Evolutionary conservation across 2,329 filamentous ascomycete genomes (phyloP).

Genomic region (Apiospora arundinis): DNA sequence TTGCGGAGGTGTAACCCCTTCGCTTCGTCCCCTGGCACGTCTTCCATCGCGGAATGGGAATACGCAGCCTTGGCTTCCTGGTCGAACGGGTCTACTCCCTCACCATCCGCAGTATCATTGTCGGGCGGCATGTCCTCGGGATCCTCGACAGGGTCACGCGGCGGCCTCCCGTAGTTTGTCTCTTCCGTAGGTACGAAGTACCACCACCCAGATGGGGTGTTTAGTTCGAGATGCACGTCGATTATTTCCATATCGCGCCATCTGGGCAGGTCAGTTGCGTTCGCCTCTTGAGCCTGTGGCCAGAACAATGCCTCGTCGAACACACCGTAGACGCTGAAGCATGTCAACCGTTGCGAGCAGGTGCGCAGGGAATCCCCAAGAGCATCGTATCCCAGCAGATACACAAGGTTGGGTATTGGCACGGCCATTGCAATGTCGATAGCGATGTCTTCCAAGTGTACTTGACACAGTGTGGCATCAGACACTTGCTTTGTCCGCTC

Average conservation of each 20-base stretch:
- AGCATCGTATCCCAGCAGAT: slow-evolving; percentile 18
- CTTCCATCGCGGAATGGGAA: too few relatives aligned
- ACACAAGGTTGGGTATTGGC: slow-evolving; percentile 18
- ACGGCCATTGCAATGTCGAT: slow-evolving; percentile 2
- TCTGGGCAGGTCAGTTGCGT: not conserved
- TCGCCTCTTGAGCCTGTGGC: not conserved
- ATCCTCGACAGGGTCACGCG: slow-evolving; percentile 20
- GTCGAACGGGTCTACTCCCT: not conserved
- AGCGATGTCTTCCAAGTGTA: not conserved
- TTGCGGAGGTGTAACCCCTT: slow-evolving; percentile 5
- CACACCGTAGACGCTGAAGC: slow-evolving; percentile 20
- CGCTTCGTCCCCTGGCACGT: too few relatives aligned
- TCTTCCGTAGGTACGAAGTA: slow-evolving; percentile 20
- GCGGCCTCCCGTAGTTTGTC: not conserved
- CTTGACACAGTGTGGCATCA: not conserved
- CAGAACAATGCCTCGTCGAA: slow-evolving; percentile 22
- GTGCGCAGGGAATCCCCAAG: slow-evolving; percentile 20
- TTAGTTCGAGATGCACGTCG: slow-evolving; percentile 11
- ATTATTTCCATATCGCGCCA: slow-evolving; percentile 12
- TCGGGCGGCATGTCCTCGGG: slow-evolving; percentile 21
- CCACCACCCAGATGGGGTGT: slow-evolving; percentile 21
- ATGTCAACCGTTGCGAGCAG: slow-evolving; percentile 20
- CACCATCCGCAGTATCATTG: not conserved
- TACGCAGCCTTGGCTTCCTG: not conserved
- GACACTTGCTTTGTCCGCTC: not conserved